Percentiles rank a stretch among this genome's conserved stretches.
phyloP scores from a whole-genome alignment of 1,284 basidiomycete genomes.

The Mycena sp. region DNA sequence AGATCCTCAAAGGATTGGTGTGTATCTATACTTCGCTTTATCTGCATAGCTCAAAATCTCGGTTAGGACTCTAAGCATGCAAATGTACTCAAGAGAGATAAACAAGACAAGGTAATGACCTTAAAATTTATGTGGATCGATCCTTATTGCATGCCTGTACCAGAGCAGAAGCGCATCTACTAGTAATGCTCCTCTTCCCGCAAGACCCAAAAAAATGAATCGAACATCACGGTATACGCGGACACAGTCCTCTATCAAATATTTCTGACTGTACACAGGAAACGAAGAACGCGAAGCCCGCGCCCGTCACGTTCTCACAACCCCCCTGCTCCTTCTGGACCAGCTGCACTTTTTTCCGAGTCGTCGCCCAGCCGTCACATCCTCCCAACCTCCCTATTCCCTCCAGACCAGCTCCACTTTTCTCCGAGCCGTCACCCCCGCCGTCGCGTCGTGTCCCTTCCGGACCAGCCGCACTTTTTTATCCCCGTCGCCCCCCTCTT shows the following conservation, averaged over 20 bases:
- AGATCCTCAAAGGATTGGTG: slow-evolving; percentile 1
- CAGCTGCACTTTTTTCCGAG: too few species aligned
- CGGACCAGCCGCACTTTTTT: neutral
- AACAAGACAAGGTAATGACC: neutral
- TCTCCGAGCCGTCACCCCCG: too few species aligned
- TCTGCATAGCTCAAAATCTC: neutral
- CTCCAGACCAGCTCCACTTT: too few species aligned
- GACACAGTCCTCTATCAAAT: neutral
- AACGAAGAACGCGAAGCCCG: too few species aligned
- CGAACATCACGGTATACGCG: slow-evolving; percentile 2
- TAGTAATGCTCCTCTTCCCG: neutral
- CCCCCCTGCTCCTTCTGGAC: neutral
- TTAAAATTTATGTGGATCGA: neutral
- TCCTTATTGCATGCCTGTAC: neutral
- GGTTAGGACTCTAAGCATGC: neutral
- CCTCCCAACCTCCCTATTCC: too few species aligned
- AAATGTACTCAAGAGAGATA: neutral
- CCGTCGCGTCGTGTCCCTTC: neutral
- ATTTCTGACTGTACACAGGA: neutral
- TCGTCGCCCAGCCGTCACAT: too few species aligned
- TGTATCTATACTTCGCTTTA: neutral
- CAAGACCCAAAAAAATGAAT: neutral
- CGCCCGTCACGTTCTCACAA: neutral
- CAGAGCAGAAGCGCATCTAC: slow-evolving; percentile 3
- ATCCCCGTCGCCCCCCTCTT: neutral